Percentiles rank a stretch among this genome's conserved stretches.
phyloP scores from a whole-genome alignment of 257 asterid genomes.

The Avicennia marina region DNA sequence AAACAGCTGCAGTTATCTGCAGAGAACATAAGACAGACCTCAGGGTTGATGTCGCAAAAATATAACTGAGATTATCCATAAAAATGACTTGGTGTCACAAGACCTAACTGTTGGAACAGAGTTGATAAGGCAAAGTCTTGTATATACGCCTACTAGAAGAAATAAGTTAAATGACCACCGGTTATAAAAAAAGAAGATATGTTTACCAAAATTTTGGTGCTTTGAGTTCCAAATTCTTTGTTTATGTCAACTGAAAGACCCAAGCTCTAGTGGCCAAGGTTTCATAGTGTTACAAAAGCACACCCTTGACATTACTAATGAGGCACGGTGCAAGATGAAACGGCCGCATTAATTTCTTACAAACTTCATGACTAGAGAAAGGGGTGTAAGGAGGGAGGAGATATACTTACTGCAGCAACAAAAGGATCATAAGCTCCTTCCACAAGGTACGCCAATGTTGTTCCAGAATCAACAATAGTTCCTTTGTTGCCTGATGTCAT shows the following conservation, averaged over 20 bases:
- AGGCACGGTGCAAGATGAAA: neutral
- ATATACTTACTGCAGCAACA: conserved; percentile 64
- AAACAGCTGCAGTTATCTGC: conserved; percentile 70
- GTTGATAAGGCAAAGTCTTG: too few species aligned
- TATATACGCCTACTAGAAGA: too few species aligned
- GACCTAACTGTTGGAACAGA: too few species aligned
- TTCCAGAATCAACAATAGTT: conserved; percentile 78
- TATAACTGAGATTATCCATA: conserved; percentile 1
- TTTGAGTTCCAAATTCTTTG: too few species aligned
- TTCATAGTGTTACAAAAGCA: too few species aligned
- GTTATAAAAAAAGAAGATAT: too few species aligned
- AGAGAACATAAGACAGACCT: conserved; percentile 10
- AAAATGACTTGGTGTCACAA: neutral
- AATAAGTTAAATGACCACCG: too few species aligned
- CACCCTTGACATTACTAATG: too few species aligned
- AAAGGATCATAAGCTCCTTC: conserved; percentile 81
- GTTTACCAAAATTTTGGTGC: too few species aligned
- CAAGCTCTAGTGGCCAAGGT: too few species aligned
- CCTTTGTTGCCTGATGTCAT: conserved; percentile 53
- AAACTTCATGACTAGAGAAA: conserved; percentile 4
- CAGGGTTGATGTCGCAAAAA: neutral
- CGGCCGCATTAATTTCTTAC: neutral
- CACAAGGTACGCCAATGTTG: conserved; percentile 84
- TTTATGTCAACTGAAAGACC: too few species aligned
- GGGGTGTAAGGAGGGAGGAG: neutral